A percentile compares a stretch with the other conserved stretches of the same genome.
Evolutionary conservation across 2,329 filamentous ascomycete species (phyloP).

Genomic region (Hypoxylon sp.): DNA sequence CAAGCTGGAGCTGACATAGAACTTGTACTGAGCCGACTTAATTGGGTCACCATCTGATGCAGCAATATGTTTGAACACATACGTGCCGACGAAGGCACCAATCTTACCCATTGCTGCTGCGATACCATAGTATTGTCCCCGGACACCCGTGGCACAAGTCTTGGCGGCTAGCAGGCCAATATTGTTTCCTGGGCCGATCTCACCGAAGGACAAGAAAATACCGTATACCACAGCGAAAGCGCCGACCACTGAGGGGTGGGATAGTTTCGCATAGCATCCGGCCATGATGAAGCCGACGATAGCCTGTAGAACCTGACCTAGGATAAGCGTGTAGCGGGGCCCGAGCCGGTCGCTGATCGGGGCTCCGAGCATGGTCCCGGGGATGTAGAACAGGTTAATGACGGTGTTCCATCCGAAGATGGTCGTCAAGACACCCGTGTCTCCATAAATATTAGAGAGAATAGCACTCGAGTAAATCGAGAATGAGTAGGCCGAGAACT

Average conservation of each 20-base stretch:
- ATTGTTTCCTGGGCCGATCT: constrained; percentile 90
- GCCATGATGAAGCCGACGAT: constrained; percentile 92
- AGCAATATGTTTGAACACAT: constrained; percentile 82
- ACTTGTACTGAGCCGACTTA: constrained; percentile 84
- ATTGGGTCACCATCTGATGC: constrained; percentile 70
- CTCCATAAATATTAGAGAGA: constrained; percentile 74
- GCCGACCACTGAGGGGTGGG: constrained; percentile 75
- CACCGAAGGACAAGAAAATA: constrained; percentile 82
- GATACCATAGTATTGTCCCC: constrained; percentile 80
- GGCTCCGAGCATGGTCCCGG: constrained; percentile 83
- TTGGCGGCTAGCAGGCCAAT: constrained; percentile 90
- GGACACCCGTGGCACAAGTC: constrained; percentile 88
- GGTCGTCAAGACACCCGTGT: constrained; percentile 76
- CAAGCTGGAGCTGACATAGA: constrained; percentile 85
- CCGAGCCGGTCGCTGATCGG: constrained; percentile 84
- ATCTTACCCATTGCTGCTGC: constrained; percentile 82
- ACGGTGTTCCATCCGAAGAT: constrained; percentile 91
- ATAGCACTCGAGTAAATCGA: constrained; percentile 87
- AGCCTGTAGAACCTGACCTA: constrained; percentile 80
- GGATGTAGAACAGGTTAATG: constrained; percentile 90
- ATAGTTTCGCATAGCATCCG: constrained; percentile 80
- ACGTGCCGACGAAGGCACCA: constrained; percentile 88
- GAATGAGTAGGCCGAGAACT: constrained; percentile 87
- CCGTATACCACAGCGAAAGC: constrained; percentile 86
- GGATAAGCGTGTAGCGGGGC: constrained; percentile 79